Evolutionary conservation across 306 rosid species (phyloP), one percentile per base, ranked within the genome.

Genomic region (Myrica gale): DNA sequence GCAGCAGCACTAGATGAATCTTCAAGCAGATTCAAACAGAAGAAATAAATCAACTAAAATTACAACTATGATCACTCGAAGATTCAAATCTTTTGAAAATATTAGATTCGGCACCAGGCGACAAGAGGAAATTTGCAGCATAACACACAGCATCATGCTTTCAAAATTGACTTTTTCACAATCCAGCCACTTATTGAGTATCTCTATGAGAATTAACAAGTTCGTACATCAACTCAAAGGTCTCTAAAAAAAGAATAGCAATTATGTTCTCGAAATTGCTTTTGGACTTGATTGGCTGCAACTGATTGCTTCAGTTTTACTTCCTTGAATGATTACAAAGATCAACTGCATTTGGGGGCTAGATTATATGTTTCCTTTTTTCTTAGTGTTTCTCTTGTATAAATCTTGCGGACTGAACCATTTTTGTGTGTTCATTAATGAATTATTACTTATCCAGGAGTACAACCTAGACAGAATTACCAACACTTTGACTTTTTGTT

Each of bases 1-100:
- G 87, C 97, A 79, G 99, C 85, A 72, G 89, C 63, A 51, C 92
- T 82, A 10, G 96, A 72, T 43, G 97, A 76, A 90, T 96, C 98
- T 95, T 53, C 80, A 82, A 57, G 83, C 9, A 84, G 68, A 83
- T 80, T 65, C 69, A 85, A 82, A 80, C 55, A 17, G 41, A 63
- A 42, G 21, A n/a, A 5, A 70, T 47, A 20, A 32, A 48, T 80
- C 20, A 75, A 56, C 42, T 12, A 42, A 50, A 51, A 16, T 11
- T 50, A 51, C 6, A 54, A 17, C 61, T 65, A 68, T 65, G 23
- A 9, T 15, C 56, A 20, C 20, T 52, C 12, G 2, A 85, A 77
- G 23, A 81, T 39, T 21, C 16, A 65, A 70, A 60, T 52, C 69
- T 39, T 50, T 11, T 7, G 52, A 76, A 61, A 19, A 32, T 42